Percentiles rank a stretch among this genome's conserved stretches.
phyloP scores from a whole-genome alignment of 129 eudicot species.

The Ambrosia artemisiifolia region DNA sequence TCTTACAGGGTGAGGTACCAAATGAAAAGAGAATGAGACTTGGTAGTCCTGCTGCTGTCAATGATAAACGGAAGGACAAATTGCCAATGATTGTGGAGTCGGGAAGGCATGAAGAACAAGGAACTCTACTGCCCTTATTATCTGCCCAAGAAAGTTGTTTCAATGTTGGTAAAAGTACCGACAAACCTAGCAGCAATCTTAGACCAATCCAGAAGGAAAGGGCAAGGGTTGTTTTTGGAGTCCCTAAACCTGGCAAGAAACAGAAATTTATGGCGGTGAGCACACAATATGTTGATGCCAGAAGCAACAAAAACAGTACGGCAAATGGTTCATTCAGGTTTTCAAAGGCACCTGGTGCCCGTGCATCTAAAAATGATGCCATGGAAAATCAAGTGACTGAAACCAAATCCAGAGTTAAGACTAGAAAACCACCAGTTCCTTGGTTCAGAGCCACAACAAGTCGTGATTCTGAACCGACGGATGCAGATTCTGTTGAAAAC shows the following conservation, averaged over 20 bases:
- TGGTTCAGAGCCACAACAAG: conserved; percentile 38
- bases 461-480: background rate
- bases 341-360: conserved; percentile 46
- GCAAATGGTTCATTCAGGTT: conserved; percentile 42
- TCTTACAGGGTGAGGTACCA: conserved; percentile 72
- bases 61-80: conserved; percentile 40
- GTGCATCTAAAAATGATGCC: conserved; percentile 36
- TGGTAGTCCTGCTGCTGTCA: conserved; percentile 28
- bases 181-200: conserved; percentile 30
- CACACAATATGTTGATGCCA: conserved; percentile 63
- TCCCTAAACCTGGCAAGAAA: conserved; percentile 94
- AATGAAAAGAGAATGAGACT: conserved; percentile 60
- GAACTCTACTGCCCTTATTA: conserved; percentile 29
- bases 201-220: conserved; percentile 68
- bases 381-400: conserved; percentile 62
- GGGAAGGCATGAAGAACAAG: conserved; percentile 48
- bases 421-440: conserved; percentile 48
- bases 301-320: conserved; percentile 37
- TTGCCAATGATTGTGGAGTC: conserved; percentile 28
- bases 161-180: conserved; percentile 51
- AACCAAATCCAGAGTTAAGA: conserved; percentile 37
- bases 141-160: conserved; percentile 46
- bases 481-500: conserved; percentile 6
- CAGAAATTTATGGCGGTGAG: conserved; percentile 93
- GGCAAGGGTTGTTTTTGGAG: conserved; percentile 73